A percentile compares a stretch with the other conserved stretches of the same genome.
Conservation (phyloP, 2,329 filamentous ascomycete genomes). For the Diplodia scrobiculata region DNA sequence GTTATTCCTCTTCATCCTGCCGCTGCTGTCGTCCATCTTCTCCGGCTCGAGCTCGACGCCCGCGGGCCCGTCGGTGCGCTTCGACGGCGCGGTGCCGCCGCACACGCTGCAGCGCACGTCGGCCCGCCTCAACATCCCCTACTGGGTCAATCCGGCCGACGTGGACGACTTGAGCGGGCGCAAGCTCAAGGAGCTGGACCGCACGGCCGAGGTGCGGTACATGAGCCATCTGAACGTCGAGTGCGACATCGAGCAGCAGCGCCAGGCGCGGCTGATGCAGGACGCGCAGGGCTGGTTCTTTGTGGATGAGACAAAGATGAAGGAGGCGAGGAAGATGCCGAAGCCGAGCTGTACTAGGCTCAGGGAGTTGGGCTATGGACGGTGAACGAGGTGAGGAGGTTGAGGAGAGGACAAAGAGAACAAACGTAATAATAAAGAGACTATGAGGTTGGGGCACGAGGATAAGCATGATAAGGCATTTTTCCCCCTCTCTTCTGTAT, state of each 20-base stretch:
- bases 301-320: slow-evolving; percentile 76
- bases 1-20: slow-evolving; percentile 77
- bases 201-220: slow-evolving; percentile 72
- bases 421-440: neutral
- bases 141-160: slow-evolving; percentile 81
- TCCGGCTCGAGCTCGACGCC: slow-evolving; percentile 55
- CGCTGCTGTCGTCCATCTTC: slow-evolving; percentile 79
- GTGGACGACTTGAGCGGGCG: slow-evolving; percentile 68
- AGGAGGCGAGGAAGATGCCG: slow-evolving; percentile 64
- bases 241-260: slow-evolving; percentile 73
- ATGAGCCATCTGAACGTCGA: slow-evolving; percentile 66
- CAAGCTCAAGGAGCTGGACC: slow-evolving; percentile 75
- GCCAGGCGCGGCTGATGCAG: slow-evolving; percentile 68
- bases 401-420: neutral
- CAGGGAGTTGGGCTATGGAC: slow-evolving; percentile 17
- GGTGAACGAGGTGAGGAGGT: neutral
- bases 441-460: neutral
- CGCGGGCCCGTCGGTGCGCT: slow-evolving; percentile 70
- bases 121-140: slow-evolving; percentile 70
- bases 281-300: slow-evolving; percentile 87
- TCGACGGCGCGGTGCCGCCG: slow-evolving; percentile 70
- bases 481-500: neutral
- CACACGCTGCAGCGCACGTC: slow-evolving; percentile 75
- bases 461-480: neutral
- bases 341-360: slow-evolving; percentile 47